Evolutionary conservation across 495 filamentous ascomycete species (phyloP), one percentile per base, ranked within the genome.

Genomic region (Penicillium lividum): DNA sequence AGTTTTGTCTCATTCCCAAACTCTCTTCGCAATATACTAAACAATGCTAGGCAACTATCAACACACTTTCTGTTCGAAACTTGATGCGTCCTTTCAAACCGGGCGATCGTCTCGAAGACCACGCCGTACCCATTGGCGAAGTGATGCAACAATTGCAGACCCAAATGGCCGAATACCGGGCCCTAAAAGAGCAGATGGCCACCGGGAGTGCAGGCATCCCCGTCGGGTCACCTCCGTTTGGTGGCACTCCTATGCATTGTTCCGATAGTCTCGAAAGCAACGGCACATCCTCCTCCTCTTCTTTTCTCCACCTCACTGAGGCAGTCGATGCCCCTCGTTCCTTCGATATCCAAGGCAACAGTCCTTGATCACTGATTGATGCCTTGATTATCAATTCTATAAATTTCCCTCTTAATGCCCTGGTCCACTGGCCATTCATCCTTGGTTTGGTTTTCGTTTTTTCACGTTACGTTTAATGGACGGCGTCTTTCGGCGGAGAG

Each of bases 21-120:
- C 56, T 50, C 52, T 72, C 10, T 25, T 55, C 8, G 8, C 53
- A 34, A 27, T 16, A 15, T 30, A 3, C 34, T 29, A 74, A 53
- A 9, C 10, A n/a, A 18, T 7, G 15, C 28, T 33, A 88, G 84
- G 80, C 84, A 44, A 86, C 86, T 60, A 76, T 89, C 51, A 84
- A 86, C 36, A 86, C 87, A 0, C 79, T 93, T 34, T 71, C 80
- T 7, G 63, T 90, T 38, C 85, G 89, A 43, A 83, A 91, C 66
- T 79, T 90, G 66, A 82, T 81, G 66, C 74, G 68, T 16, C 80
- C 82, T 11, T 82, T 84, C 69, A 71, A 60, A 54, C 65, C 72
- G 7, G 73, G 75, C n/a, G 73, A 74, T 53, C 64, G 58, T 9
- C 71, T 83, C 33, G 61, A 73, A 9, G 79, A 82, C 57, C 73